These are phyloP conservation scores for Trichosporon inkin DNA, from an alignment of 1,284 basidiomycete species.

Conservation along the genomic window DNA sequence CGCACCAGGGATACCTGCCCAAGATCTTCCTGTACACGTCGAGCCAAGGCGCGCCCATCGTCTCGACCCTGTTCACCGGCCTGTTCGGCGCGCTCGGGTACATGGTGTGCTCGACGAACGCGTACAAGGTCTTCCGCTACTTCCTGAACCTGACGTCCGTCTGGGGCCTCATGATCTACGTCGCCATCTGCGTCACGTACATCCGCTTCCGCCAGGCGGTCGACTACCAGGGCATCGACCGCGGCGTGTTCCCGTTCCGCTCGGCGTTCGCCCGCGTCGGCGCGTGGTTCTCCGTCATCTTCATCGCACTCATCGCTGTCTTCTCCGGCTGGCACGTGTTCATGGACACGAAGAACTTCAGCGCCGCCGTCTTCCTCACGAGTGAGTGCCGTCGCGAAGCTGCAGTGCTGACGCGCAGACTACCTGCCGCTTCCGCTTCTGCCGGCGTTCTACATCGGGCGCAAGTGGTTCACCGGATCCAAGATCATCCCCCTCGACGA, in stretches of 20 bases:
- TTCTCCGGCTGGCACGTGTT: slow-evolving; percentile 28
- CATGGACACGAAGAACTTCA: slow-evolving; percentile 7
- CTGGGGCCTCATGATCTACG: slow-evolving; percentile 14
- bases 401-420: neutral
- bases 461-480: slow-evolving; percentile 58
- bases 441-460: slow-evolving; percentile 58
- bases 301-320: slow-evolving; percentile 23
- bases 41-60: slow-evolving; percentile 46
- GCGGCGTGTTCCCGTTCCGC: slow-evolving; percentile 23
- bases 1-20: slow-evolving; percentile 52
- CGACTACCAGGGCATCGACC: slow-evolving; percentile 40
- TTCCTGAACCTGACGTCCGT: slow-evolving; percentile 50
- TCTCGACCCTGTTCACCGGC: slow-evolving; percentile 62
- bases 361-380: neutral
- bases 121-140: slow-evolving; percentile 67
- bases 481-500: slow-evolving; percentile 55
- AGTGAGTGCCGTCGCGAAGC: neutral
- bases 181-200: slow-evolving; percentile 17
- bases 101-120: slow-evolving; percentile 59
- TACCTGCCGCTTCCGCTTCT: slow-evolving; percentile 56
- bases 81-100: slow-evolving; percentile 59
- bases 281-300: slow-evolving; percentile 13
- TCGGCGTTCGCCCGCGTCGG: slow-evolving; percentile 6
- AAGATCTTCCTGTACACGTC: slow-evolving; percentile 55
- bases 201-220: slow-evolving; percentile 52